A percentile compares a stretch with the other conserved stretches of the same genome.
These are phyloP conservation scores for Acanthamoeba lenticulata DNA, from an alignment of 208 protist genomes.

Conservation along the genomic window DNA sequence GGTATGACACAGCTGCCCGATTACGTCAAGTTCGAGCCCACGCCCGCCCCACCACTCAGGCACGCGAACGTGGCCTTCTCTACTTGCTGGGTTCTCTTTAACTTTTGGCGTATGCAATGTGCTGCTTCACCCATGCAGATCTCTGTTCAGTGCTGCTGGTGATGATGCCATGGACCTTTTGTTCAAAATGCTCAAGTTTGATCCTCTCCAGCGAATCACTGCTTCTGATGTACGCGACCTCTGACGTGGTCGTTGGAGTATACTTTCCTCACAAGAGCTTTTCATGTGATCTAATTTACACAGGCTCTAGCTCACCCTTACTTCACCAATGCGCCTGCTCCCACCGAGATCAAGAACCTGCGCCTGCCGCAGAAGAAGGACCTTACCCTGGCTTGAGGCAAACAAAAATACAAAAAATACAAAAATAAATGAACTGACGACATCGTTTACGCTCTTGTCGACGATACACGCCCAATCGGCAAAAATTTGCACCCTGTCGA, in stretches of 20 bases:
- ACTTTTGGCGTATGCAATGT: no score
- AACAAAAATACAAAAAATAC: no score
- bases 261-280: background rate
- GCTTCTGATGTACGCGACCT: conserved; percentile 7
- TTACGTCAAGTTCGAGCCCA: conserved; percentile 61
- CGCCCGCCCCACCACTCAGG: conserved; percentile 15
- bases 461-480: background rate
- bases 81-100: no score
- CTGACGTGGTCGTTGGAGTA: background rate
- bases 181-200: conserved; percentile 60
- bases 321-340: conserved; percentile 28
- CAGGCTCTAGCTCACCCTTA: conserved; percentile 40
- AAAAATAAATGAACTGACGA: no score
- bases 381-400: no score
- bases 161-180: conserved; percentile 53
- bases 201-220: conserved; percentile 60
- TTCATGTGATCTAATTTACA: background rate
- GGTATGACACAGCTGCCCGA: conserved; percentile 60
- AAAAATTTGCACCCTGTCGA: no score
- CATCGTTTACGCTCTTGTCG: background rate
- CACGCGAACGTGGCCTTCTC: background rate
- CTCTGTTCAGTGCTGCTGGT: conserved; percentile 52
- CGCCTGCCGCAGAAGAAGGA: background rate
- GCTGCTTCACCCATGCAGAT: no score
- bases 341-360: conserved; percentile 9